phyloP scores from a whole-genome alignment of 1,284 basidiomycete species.

The Sporisorium exsertum region DNA sequence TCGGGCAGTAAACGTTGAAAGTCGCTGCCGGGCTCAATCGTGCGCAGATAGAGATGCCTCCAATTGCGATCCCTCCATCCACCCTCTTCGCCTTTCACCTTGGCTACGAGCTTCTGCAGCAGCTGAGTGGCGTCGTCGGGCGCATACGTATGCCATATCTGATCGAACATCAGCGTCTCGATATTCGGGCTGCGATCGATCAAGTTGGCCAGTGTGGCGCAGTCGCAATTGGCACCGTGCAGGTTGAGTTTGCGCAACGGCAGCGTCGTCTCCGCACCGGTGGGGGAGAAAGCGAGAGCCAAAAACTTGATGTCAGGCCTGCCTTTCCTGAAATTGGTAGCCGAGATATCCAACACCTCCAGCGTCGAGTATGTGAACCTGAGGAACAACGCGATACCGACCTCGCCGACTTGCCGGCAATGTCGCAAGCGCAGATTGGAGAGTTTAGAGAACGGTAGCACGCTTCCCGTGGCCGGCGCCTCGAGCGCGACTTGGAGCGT shows the following conservation, averaged over 20 bases:
- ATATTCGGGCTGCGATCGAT: slow-evolving; percentile 9
- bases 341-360: slow-evolving; percentile 33
- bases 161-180: slow-evolving; percentile 22
- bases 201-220: slow-evolving; percentile 8
- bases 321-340: slow-evolving; percentile 17
- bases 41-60: background rate
- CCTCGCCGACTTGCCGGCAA: slow-evolving; percentile 29
- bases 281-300: slow-evolving; percentile 22
- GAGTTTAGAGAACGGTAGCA: slow-evolving; percentile 27
- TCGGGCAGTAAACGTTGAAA: too few relatives aligned
- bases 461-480: slow-evolving; percentile 7
- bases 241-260: slow-evolving; percentile 31
- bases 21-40: too few relatives aligned
- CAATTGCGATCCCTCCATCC: slow-evolving; percentile 12
- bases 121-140: slow-evolving; percentile 22
- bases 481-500: slow-evolving; percentile 18
- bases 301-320: slow-evolving; percentile 23
- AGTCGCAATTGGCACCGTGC: slow-evolving; percentile 30
- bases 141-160: slow-evolving; percentile 5
- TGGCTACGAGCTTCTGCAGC: slow-evolving; percentile 9
- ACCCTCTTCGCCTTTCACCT: background rate
- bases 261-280: background rate
- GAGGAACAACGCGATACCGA: slow-evolving; percentile 30
- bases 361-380: slow-evolving; percentile 19
- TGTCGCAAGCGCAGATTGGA: slow-evolving; percentile 26